Conservation (phyloP, 805 yeast species). For the Cyberlindnera xishuangbannaensis region DNA sequence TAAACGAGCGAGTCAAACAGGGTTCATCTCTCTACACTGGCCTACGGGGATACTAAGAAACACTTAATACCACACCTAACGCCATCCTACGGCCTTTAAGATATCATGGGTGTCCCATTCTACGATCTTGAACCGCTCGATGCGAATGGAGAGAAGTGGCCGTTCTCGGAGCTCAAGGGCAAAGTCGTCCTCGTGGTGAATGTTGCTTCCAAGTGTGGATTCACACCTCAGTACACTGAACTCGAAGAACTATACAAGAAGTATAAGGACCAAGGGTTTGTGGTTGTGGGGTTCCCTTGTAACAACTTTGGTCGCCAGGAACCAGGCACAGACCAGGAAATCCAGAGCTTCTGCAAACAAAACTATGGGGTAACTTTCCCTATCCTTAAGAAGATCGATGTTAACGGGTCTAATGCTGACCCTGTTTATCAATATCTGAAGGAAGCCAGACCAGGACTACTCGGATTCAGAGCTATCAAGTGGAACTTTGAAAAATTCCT, state of each 20-base stretch:
- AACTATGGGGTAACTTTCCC: conserved; percentile 95
- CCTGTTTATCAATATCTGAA: conserved; percentile 80
- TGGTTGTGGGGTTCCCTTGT: conserved; percentile 80
- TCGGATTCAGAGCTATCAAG: conserved; percentile 63
- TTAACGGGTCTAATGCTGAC: conserved; percentile 80
- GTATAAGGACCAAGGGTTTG: conserved; percentile 60
- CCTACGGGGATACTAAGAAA: too few species aligned
- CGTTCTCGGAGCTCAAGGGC: conserved; percentile 60
- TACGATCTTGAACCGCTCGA: conserved; percentile 63
- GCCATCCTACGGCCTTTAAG: too few species aligned
- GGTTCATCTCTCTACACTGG: too few species aligned
- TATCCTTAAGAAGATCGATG: conserved; percentile 77
- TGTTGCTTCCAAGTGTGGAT: conserved; percentile 84
- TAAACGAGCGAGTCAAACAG: too few species aligned
- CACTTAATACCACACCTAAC: too few species aligned
- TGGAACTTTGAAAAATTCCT: conserved; percentile 82
- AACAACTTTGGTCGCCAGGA: conserved; percentile 85
- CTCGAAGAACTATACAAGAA: conserved; percentile 64
- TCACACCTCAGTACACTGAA: conserved; percentile 75
- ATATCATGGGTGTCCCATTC: conserved; percentile 30
- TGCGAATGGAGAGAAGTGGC: conserved; percentile 51
- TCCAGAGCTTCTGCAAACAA: conserved; percentile 65
- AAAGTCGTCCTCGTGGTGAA: conserved; percentile 81
- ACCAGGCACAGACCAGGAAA: conserved; percentile 65
- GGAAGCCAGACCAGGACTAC: conserved; percentile 47